These are phyloP conservation scores for Botrytis porri DNA, from an alignment of 2,329 filamentous ascomycete species.

Conservation along the genomic window DNA sequence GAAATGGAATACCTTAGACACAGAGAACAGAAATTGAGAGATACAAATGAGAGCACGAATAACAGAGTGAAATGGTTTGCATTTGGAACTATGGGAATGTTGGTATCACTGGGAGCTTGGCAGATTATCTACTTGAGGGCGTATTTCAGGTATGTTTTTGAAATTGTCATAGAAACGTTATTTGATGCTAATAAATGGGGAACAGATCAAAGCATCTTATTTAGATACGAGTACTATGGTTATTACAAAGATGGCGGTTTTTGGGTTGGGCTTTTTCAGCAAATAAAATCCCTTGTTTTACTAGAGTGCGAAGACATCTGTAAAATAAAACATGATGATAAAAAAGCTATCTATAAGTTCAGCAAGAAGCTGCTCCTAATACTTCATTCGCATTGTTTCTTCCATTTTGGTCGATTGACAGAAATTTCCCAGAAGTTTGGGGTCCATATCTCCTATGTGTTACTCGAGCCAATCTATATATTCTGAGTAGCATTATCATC, in stretches of 20 bases:
- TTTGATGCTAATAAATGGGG: slow-evolving; percentile 23
- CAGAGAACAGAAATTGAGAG: slow-evolving; percentile 90
- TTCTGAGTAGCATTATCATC: not conserved
- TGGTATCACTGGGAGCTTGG: slow-evolving; percentile 88
- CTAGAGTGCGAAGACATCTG: slow-evolving; percentile 32
- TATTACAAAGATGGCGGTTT: slow-evolving; percentile 18
- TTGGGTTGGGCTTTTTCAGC: slow-evolving; percentile 21
- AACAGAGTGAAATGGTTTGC: slow-evolving; percentile 99
- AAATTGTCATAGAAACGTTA: slow-evolving; percentile 7
- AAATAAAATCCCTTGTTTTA: slow-evolving; percentile 31
- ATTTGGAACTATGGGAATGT: slow-evolving; percentile 85
- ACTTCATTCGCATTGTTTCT: not conserved
- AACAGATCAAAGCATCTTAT: slow-evolving; percentile 67
- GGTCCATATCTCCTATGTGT: not conserved
- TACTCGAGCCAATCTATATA: not conserved
- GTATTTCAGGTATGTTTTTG: slow-evolving; percentile 73
- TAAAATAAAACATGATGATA: slow-evolving; percentile 28
- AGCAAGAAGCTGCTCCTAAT: not conserved
- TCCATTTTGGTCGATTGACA: not conserved
- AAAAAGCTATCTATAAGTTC: not conserved
- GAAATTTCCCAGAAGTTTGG: not conserved
- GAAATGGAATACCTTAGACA: slow-evolving; percentile 95
- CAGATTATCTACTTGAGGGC: slow-evolving; percentile 96
- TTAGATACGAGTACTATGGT: slow-evolving; percentile 40
- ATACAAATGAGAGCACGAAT: slow-evolving; percentile 99